These are phyloP conservation scores for Halenospora varia DNA, from an alignment of 495 filamentous ascomycete species.

Conservation along the genomic window DNA sequence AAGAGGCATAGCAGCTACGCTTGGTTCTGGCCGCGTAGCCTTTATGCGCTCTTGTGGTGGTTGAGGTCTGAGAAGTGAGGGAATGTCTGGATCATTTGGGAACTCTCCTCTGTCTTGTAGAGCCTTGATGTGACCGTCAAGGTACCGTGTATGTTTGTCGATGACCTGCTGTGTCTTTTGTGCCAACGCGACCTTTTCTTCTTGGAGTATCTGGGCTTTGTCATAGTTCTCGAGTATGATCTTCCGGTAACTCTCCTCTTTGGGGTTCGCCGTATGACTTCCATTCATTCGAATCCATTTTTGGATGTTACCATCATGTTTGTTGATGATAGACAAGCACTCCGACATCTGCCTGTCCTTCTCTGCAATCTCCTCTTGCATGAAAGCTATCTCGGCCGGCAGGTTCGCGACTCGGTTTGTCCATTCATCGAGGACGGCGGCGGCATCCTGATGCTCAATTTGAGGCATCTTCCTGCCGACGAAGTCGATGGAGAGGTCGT, in stretches of 20 bases:
- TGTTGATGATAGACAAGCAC: constrained; percentile 66
- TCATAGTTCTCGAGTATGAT: constrained; percentile 69
- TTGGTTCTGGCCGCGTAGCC: constrained; percentile 36
- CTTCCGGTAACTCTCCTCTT: constrained; percentile 71
- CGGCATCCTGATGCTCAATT: constrained; percentile 63
- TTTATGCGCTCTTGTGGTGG: constrained; percentile 21
- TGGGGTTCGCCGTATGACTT: constrained; percentile 75
- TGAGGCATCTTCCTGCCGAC: constrained; percentile 44
- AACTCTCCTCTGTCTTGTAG: constrained; percentile 78
- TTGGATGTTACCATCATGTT: constrained; percentile 77
- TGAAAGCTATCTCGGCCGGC: constrained; percentile 84
- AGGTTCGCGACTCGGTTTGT: constrained; percentile 83
- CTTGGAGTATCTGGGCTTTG: constrained; percentile 67
- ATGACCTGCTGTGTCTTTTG: constrained; percentile 74
- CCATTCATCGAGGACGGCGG: constrained; percentile 88
- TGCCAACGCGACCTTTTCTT: constrained; percentile 79
- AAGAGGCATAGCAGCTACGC: constrained; percentile 44
- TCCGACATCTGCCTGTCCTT: constrained; percentile 81
- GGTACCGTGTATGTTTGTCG: constrained; percentile 82
- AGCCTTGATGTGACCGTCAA: constrained; percentile 83
- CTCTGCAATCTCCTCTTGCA: constrained; percentile 90
- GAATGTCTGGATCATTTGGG: constrained; percentile 68
- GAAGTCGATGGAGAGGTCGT: constrained; percentile 58
- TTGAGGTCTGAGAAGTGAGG: constrained; percentile 69
- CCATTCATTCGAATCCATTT: constrained; percentile 86